Conservation (phyloP, 805 yeast genomes). For the Saturnispora kantuleensis region DNA sequence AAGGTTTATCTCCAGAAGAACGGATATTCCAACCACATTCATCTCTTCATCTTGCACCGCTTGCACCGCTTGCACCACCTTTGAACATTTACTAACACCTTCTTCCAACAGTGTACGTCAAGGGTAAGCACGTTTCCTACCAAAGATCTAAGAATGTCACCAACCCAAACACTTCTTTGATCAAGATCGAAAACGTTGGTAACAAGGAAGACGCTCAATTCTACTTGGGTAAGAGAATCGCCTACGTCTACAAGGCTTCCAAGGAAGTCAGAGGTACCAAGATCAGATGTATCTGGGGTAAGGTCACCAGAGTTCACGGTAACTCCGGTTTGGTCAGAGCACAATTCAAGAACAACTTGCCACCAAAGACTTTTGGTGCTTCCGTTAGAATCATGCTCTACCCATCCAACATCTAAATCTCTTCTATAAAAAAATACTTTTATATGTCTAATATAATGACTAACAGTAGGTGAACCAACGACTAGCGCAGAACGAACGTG, state of each 20-base stretch:
- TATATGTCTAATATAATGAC: slow-evolving; percentile 14
- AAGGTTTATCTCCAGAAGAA: no score
- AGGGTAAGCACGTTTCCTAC: slow-evolving; percentile 99
- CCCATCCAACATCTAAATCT: slow-evolving; percentile 95
- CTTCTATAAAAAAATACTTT: slow-evolving; percentile 14
- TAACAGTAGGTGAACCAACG: slow-evolving; percentile 4
- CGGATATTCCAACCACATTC: no score
- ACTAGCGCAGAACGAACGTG: no score
- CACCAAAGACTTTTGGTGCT: slow-evolving; percentile 99
- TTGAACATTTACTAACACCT: slow-evolving; percentile 17
- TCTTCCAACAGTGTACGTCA: slow-evolving; percentile 77
- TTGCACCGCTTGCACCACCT: neutral
- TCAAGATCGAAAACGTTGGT: slow-evolving; percentile 94
- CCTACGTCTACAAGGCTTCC: slow-evolving; percentile 97
- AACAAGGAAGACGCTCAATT: slow-evolving; percentile 91
- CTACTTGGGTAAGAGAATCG: slow-evolving; percentile 99
- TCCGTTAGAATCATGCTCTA: slow-evolving; percentile 98
- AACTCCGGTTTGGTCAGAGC: slow-evolving; percentile 98
- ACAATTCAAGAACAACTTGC: slow-evolving; percentile 96
- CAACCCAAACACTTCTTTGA: slow-evolving; percentile 96
- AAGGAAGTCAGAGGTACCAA: slow-evolving; percentile 98
- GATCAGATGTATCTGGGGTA: slow-evolving; percentile 99
- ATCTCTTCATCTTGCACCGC: no score
- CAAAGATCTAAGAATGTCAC: slow-evolving; percentile 98
- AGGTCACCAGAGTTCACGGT: slow-evolving; percentile 98